Evolutionary conservation across 225 moss, liverwort and hornwort genomes (phyloP).

Genomic region (Thuidium tamariscinum): DNA sequence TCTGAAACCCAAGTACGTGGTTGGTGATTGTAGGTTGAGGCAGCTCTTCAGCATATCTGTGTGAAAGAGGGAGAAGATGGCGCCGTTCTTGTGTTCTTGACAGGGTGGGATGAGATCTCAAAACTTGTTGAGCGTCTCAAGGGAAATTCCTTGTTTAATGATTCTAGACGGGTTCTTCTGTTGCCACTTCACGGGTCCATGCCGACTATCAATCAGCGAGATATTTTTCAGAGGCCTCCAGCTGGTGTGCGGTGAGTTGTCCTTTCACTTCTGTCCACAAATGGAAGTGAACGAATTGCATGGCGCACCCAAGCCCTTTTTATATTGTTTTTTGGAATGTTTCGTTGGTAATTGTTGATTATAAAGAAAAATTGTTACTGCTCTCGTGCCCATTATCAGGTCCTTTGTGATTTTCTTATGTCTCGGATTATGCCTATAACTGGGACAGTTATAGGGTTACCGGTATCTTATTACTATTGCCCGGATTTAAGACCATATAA

Average conservation of each 20-base stretch:
- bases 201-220: conserved; percentile 95
- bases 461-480: not conserved
- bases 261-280: not conserved
- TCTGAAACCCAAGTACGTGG: not conserved
- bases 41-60: conserved; percentile 80
- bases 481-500: not conserved
- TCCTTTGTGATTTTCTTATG: not conserved
- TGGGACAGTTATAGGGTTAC: not conserved
- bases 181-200: conserved; percentile 97
- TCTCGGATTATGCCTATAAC: not conserved
- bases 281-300: not conserved
- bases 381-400: not conserved
- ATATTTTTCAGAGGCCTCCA: conserved; percentile 91
- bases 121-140: conserved; percentile 84
- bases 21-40: conserved; percentile 62
- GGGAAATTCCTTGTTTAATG: conserved; percentile 61
- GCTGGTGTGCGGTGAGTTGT: conserved; percentile 65
- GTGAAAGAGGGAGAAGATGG: conserved; percentile 81
- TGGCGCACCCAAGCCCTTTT: not conserved
- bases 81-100: conserved; percentile 85
- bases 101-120: conserved; percentile 99
- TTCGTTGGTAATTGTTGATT: not conserved
- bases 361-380: not conserved
- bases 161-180: conserved; percentile 54
- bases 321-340: not conserved